A percentile compares a stretch with the other conserved stretches of the same genome.
phyloP scores from a whole-genome alignment of 306 rosid species.

The Vigna trinervia region DNA sequence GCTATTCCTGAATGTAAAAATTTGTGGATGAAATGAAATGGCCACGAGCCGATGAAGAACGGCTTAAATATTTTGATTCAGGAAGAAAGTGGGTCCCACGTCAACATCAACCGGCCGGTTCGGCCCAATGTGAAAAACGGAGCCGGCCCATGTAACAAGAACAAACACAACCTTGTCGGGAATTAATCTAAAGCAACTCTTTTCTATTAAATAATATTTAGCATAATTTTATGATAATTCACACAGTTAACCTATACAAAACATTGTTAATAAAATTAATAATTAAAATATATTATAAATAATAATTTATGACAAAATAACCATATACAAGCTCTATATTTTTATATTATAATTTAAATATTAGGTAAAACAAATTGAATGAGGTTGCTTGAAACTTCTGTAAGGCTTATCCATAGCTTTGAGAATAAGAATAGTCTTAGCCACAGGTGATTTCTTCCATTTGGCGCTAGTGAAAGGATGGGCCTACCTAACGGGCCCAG shows the following conservation, averaged over 20 bases:
- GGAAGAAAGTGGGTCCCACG: neutral
- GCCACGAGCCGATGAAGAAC: neutral
- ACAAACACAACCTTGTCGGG: neutral
- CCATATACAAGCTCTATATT: no score
- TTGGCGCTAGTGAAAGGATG: constrained; percentile 37
- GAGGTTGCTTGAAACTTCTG: no score
- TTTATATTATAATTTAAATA: no score
- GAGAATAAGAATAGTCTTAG: neutral
- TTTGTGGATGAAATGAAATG: neutral
- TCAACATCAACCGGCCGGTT: constrained; percentile 8
- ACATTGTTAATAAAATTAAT: no score
- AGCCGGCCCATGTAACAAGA: constrained; percentile 42
- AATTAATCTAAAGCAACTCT: neutral
- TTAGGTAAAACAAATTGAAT: no score
- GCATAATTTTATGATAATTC: no score
- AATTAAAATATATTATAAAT: no score
- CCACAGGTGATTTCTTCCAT: constrained; percentile 34
- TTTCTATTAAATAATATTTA: no score
- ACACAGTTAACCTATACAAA: no score
- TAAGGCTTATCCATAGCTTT: neutral
- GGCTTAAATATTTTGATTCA: neutral
- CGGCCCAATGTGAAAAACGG: constrained; percentile 10
- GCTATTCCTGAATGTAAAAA: neutral
- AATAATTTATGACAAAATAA: no score
- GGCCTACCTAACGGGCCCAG: constrained; percentile 37